Evolutionary conservation across 192 early-diverging fungal species (phyloP).

Genomic region (Chytriomyces confervae): DNA sequence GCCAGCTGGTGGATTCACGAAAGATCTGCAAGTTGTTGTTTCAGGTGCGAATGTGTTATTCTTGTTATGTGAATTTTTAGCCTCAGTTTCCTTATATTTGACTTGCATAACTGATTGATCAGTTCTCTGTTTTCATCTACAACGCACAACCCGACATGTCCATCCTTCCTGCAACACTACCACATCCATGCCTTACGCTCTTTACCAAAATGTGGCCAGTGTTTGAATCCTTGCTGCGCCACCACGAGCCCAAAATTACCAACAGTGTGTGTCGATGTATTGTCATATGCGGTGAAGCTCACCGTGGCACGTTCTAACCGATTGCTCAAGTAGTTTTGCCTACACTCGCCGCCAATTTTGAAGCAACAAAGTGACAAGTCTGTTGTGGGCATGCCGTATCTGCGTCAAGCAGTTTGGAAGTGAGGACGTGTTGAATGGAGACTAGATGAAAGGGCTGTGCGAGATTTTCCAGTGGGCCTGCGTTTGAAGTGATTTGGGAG

Average conservation of each 20-base stretch:
- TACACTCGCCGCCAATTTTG: conserved; percentile 69
- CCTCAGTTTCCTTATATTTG: conserved; percentile 41
- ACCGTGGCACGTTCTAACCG: conserved; percentile 58
- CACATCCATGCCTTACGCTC: conserved; percentile 71
- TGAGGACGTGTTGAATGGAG: conserved; percentile 57
- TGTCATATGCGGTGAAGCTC: conserved; percentile 66
- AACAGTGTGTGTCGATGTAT: conserved; percentile 61
- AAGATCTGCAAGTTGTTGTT: conserved; percentile 45
- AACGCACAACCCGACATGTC: conserved; percentile 56
- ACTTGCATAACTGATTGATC: conserved; percentile 55
- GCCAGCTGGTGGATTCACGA: conserved; percentile 43
- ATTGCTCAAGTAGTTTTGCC: conserved; percentile 66
- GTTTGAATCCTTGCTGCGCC: conserved; percentile 61
- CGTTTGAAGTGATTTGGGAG: conserved; percentile 66
- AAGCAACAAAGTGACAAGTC: conserved; percentile 66
- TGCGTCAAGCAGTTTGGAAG: conserved; percentile 69
- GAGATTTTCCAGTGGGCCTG: conserved; percentile 67
- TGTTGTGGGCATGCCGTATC: conserved; percentile 81
- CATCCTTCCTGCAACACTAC: conserved; percentile 28
- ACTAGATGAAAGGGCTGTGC: conserved; percentile 62
- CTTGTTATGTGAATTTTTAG: neutral
- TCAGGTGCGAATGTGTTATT: conserved; percentile 18
- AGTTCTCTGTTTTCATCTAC: conserved; percentile 66
- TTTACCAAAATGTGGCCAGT: conserved; percentile 78
- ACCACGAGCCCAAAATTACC: conserved; percentile 54